Evolutionary conservation across 148 eudicot species (phyloP), one percentile per base, ranked within the genome.

Genomic region (Nyssa sinensis): DNA sequence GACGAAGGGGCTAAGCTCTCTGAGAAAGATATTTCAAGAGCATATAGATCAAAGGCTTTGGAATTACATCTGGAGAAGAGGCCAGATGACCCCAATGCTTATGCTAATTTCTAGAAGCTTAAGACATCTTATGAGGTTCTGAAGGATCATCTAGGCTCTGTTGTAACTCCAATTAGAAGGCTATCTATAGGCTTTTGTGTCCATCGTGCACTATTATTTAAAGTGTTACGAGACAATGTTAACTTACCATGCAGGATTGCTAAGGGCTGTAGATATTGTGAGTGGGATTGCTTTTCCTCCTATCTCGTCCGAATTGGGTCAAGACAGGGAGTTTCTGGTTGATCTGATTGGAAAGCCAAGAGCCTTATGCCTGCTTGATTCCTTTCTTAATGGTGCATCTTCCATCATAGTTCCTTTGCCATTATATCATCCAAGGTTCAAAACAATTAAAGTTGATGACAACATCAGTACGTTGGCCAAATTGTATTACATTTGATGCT

Each of bases 181-280:
- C 68, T 90, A 71, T 86, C 88, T 63, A 71, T 81, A 23, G 94
- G 94, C 74, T 79, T 86, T 31, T 90, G 94, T 71, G 82, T 83
- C 69, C 94, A 90, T 62, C 90, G 94, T 65, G 90, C 94, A 29
- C 71, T 90, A 70, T 79, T 90, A 35, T 90, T 88, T 73, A 90
- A 90, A 83, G 94, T 55, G 59, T 88, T 95, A 64, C 96, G 97
- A 73, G 98, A 95, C 79, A 78, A 79, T 68, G 85, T 95, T 67
- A 94, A 89, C 74, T 86, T 95, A 79, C 98, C 97, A 1, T 95
- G 98, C 69, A 92, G 98, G 70, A 90, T 95, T 64, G 96, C 92
- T 64, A 92, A 82, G 80, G 98, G 98, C 59, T 92, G 98, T 81
- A 90, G 86, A 74, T 84, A 88, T 81, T 95, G 98, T 79, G 71